phyloP scores from a whole-genome alignment of 1,284 basidiomycete genomes.

The Sanghuangporus weigelae region DNA sequence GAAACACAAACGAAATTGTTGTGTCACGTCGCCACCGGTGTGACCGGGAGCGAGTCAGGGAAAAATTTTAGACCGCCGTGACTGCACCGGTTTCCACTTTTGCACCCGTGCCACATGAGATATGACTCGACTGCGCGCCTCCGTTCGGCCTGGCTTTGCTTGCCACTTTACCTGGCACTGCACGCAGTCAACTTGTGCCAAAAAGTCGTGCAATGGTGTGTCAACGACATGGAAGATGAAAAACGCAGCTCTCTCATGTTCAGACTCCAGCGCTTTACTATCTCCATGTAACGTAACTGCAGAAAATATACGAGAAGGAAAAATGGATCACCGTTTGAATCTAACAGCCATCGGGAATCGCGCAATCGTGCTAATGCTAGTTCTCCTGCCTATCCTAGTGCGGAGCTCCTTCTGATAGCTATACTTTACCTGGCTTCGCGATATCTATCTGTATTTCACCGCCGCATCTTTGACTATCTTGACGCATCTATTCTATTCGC shows the following conservation, averaged over 20 bases:
- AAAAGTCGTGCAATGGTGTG: not conserved
- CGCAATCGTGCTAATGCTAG: not conserved
- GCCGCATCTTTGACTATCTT: not conserved
- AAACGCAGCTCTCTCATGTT: not conserved
- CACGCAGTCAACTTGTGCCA: not conserved
- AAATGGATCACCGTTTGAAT: not conserved
- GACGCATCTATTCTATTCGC: not conserved
- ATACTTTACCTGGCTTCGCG: not conserved
- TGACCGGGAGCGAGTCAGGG: constrained; percentile 4
- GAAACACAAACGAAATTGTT: not conserved
- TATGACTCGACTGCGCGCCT: not conserved
- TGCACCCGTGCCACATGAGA: not conserved
- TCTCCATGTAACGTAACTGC: not conserved
- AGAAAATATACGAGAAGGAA: not conserved
- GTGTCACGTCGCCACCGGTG: not conserved
- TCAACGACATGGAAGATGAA: not conserved
- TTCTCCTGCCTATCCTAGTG: not conserved
- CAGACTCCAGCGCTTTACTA: not conserved
- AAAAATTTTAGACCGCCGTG: not conserved
- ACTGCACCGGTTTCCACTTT: not conserved
- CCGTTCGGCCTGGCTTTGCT: not conserved
- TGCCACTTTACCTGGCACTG: not conserved
- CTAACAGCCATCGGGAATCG: not conserved
- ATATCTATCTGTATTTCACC: not conserved
- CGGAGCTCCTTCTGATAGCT: not conserved